phyloP scores from a whole-genome alignment of 2,329 filamentous ascomycete species.

The Talaromyces marneffei region DNA sequence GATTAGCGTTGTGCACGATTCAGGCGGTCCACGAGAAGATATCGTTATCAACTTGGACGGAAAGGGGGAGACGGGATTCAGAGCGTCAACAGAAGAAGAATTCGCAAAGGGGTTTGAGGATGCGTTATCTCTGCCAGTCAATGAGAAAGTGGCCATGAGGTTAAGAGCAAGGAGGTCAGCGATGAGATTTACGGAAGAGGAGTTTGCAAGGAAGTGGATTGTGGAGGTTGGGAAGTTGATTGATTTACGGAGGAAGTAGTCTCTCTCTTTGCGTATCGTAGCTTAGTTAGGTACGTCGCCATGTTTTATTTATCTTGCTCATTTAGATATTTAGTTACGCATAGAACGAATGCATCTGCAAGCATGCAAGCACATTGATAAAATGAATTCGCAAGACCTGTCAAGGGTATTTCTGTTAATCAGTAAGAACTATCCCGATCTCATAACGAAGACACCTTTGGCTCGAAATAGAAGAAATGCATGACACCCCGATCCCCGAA shows the following conservation, averaged over 20 bases:
- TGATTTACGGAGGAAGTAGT: slow-evolving; percentile 14
- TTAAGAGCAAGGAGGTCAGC: slow-evolving; percentile 70
- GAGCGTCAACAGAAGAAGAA: slow-evolving; percentile 69
- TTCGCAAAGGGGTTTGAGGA: slow-evolving; percentile 77
- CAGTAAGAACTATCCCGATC: not conserved
- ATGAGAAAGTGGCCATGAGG: slow-evolving; percentile 68
- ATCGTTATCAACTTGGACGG: slow-evolving; percentile 81
- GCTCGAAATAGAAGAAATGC: too few relatives aligned
- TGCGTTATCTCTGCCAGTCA: slow-evolving; percentile 58
- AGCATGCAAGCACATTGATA: too few relatives aligned
- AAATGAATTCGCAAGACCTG: not conserved
- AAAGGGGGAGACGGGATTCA: slow-evolving; percentile 69
- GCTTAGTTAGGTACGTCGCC: too few relatives aligned
- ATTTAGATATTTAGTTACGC: not conserved
- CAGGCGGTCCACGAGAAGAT: slow-evolving; percentile 85
- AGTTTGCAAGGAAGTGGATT: slow-evolving; percentile 76
- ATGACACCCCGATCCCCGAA: not conserved
- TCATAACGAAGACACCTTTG: too few relatives aligned
- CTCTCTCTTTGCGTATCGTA: not conserved
- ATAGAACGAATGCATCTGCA: not conserved
- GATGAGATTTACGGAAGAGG: slow-evolving; percentile 78
- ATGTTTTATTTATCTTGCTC: not conserved
- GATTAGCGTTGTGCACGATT: slow-evolving; percentile 88
- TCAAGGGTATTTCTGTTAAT: not conserved
- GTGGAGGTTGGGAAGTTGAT: slow-evolving; percentile 63